These are phyloP conservation scores for Rubia yunnanensis DNA, from an alignment of 257 asterid genomes.

Conservation along the genomic window DNA sequence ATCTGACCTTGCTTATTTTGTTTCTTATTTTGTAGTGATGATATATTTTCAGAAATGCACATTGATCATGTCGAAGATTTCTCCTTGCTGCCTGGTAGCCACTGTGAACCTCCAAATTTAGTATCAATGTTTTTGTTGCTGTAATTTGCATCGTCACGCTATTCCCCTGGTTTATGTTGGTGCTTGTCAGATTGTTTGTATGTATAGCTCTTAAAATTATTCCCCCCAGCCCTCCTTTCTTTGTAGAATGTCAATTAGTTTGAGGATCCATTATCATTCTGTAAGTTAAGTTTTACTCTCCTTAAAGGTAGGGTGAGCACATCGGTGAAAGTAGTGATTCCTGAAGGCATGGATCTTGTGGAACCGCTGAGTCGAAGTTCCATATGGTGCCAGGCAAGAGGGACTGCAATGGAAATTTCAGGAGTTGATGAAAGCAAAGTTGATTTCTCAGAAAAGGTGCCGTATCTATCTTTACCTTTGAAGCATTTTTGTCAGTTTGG, in stretches of 20 bases:
- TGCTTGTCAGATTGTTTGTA: neutral
- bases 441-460: constrained; percentile 51
- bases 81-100: constrained; percentile 54
- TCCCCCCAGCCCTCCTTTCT: neutral
- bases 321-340: constrained; percentile 46
- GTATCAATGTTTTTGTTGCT: neutral
- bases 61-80: constrained; percentile 48
- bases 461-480: constrained; percentile 1
- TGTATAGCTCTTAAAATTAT: neutral
- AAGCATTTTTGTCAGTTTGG: neutral
- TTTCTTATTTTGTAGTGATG: constrained; percentile 34
- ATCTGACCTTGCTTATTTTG: too few relatives aligned
- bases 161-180: neutral
- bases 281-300: neutral
- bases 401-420: constrained; percentile 69
- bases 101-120: neutral
- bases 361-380: constrained; percentile 68
- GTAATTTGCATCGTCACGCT: neutral
- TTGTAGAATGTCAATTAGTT: neutral
- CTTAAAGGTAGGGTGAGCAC: constrained; percentile 64
- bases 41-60: constrained; percentile 28
- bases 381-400: constrained; percentile 84
- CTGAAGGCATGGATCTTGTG: constrained; percentile 51
- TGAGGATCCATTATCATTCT: neutral
- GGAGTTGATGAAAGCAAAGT: constrained; percentile 44